Base-by-base conservation (phyloP, 148 eudicot species). In the Polygonum maritimum region DNA sequence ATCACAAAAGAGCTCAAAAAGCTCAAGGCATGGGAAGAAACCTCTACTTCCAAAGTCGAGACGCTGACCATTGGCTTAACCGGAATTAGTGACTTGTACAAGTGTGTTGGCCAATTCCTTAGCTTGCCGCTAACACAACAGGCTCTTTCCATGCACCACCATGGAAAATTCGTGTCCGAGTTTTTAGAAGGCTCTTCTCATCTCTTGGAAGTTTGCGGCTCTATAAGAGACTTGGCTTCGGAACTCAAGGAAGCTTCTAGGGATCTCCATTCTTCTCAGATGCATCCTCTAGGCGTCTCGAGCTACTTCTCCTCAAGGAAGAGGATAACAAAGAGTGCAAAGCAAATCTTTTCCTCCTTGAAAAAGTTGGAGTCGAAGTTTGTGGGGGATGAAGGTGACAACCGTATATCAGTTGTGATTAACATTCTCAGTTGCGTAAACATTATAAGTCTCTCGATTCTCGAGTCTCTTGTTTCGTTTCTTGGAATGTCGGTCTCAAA, bases 1-100 rank as follows among this genome's bases (percentile, higher is more conserved):
- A 76, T 83, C 14, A 86, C 84, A 48, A 80, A 83, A 60, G 87
- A 86, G 83, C 86, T 89, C 12, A 81, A 65, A 73, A 83, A 78
- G 79, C 80, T 87, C 48, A 45, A 58, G 74, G 54, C 51, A n/a
- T 51, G 76, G 76, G 86, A 83, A 55, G 82, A 81, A 55, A 31
- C 82, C 11, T 74, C 88, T 14, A 55, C 77, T 15, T 78, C 81
- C 73, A 51, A 71, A 0, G 63, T 83, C 12, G 88, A 85, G 49
- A 71, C 73, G 15, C 75, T 87, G 71, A 55, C 74, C 78, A 85
- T 78, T 73, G 86, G 86, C 69, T 69, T 87, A 19, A 76, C 67
- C 2, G 83, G 80, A 13, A 49, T 85, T 3, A 78, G 57, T 2
- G 76, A 78, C 31, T 60, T 87, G 76, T 85, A 87, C 72, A 71